Evolutionary conservation across 805 yeast species (phyloP).

Genomic region (Osmozyma mogii): DNA sequence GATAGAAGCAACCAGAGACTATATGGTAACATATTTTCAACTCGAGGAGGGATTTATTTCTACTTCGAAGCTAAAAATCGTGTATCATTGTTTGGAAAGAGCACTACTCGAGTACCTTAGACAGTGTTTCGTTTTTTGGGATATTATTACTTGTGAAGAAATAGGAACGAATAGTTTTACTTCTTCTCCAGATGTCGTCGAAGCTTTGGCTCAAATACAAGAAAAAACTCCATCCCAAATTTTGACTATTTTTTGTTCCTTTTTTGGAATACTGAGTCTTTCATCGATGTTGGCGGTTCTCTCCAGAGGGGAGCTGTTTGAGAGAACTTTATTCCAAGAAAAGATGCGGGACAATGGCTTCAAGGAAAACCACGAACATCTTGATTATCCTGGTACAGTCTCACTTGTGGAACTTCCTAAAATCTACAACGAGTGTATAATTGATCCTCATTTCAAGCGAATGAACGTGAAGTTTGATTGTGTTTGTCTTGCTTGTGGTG

Average conservation of each 20-base stretch:
- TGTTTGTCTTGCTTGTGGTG: conserved; percentile 32
- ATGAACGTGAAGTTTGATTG: conserved; percentile 14
- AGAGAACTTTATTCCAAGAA: conserved; percentile 1
- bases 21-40: conserved; percentile 3
- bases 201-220: conserved; percentile 12
- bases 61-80: conserved; percentile 8
- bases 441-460: conserved; percentile 13
- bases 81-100: conserved; percentile 15
- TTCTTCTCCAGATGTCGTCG: conserved; percentile 10
- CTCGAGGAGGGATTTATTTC: conserved; percentile 1
- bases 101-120: conserved; percentile 26
- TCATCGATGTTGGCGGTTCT: too few relatives aligned
- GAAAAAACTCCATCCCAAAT: too few relatives aligned
- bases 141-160: conserved; percentile 22
- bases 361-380: conserved; percentile 7
- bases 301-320: conserved; percentile 14
- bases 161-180: conserved; percentile 18
- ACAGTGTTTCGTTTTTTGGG: conserved; percentile 25
- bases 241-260: conserved; percentile 15
- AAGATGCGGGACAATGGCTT: conserved; percentile 5
- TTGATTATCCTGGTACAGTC: conserved; percentile 49
- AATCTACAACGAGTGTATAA: conserved; percentile 23
- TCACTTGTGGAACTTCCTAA: conserved; percentile 46
- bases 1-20: conserved; percentile 4
- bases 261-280: conserved; percentile 18